Percentiles rank a stretch among this genome's conserved stretches.
Evolutionary conservation across 768 basidiomycete genomes (phyloP).

Genomic region (Glaciozyma antarctica): DNA sequence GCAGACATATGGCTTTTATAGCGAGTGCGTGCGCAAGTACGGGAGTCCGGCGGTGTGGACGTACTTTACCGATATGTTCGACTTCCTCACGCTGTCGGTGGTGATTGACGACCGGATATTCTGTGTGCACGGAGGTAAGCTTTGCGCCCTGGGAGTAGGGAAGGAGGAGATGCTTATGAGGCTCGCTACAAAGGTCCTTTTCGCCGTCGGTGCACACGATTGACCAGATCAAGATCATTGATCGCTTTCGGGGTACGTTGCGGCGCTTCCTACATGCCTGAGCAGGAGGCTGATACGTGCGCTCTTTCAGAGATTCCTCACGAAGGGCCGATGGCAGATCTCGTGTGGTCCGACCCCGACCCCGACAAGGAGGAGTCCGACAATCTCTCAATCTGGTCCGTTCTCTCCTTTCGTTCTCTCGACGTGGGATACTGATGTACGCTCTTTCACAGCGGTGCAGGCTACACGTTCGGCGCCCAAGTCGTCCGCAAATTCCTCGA

Average conservation of each 20-base stretch:
- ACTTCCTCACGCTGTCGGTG: conserved; percentile 91
- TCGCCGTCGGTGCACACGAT: conserved; percentile 98
- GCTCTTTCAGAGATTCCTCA: conserved; percentile 77
- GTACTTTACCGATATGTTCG: conserved; percentile 99
- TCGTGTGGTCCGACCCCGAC: conserved; percentile 99
- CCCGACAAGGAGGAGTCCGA: conserved; percentile 98
- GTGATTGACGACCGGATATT: conserved; percentile 99
- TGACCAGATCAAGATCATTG: conserved; percentile 98
- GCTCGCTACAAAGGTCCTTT: conserved; percentile 53
- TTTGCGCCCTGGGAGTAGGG: neutral
- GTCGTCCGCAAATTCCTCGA: conserved; percentile 96
- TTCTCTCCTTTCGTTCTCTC: conserved; percentile 22
- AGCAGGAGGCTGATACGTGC: neutral
- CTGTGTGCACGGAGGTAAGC: conserved; percentile 90
- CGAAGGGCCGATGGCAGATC: conserved; percentile 98
- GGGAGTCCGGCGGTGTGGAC: conserved; percentile 95
- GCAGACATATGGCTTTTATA: conserved; percentile 97
- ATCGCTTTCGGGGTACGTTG: conserved; percentile 79
- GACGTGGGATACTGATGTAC: conserved; percentile 8
- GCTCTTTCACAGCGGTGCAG: conserved; percentile 63
- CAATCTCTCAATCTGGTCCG: conserved; percentile 91
- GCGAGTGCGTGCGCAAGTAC: conserved; percentile 95
- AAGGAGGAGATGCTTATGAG: neutral
- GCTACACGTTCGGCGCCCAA: conserved; percentile 96
- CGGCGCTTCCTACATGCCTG: neutral